A percentile compares a stretch with the other conserved stretches of the same genome.
Conservation (phyloP, 2,329 filamentous ascomycete genomes). For the Sphaerulina musiva region DNA sequence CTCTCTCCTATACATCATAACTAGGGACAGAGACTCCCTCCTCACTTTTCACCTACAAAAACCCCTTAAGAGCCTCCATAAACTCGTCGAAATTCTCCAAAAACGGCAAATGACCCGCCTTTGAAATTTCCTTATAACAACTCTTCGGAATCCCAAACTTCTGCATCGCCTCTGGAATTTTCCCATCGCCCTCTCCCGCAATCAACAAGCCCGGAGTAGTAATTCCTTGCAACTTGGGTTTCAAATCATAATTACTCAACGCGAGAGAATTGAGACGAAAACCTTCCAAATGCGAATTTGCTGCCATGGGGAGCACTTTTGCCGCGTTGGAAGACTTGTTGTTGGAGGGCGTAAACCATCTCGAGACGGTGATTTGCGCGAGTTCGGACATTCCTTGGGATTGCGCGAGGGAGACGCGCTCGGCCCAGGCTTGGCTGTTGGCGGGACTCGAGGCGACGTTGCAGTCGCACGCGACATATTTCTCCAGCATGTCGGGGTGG, state of each 20-base stretch:
- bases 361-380: conserved; percentile 62
- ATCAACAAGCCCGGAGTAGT: conserved; percentile 60
- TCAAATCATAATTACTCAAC: conserved; percentile 65
- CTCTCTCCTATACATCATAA: no score
- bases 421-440: conserved; percentile 73
- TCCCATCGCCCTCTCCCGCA: conserved; percentile 66
- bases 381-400: conserved; percentile 43
- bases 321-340: conserved; percentile 55
- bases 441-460: conserved; percentile 64
- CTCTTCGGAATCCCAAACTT: conserved; percentile 51
- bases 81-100: conserved; percentile 66
- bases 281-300: conserved; percentile 60
- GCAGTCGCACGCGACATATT: conserved; percentile 71
- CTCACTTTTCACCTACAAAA: conserved; percentile 38
- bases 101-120: conserved; percentile 78
- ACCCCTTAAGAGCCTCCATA: conserved; percentile 55
- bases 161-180: conserved; percentile 72
- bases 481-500: conserved; percentile 53
- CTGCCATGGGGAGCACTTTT: conserved; percentile 62
- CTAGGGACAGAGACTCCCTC: no score
- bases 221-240: conserved; percentile 49
- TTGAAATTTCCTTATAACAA: conserved; percentile 58
- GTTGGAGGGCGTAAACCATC: conserved; percentile 63
- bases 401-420: conserved; percentile 60
- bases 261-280: conserved; percentile 63